These are phyloP conservation scores for Ophiostoma montium DNA, from an alignment of 2,329 filamentous ascomycete genomes.

Conservation along the genomic window DNA sequence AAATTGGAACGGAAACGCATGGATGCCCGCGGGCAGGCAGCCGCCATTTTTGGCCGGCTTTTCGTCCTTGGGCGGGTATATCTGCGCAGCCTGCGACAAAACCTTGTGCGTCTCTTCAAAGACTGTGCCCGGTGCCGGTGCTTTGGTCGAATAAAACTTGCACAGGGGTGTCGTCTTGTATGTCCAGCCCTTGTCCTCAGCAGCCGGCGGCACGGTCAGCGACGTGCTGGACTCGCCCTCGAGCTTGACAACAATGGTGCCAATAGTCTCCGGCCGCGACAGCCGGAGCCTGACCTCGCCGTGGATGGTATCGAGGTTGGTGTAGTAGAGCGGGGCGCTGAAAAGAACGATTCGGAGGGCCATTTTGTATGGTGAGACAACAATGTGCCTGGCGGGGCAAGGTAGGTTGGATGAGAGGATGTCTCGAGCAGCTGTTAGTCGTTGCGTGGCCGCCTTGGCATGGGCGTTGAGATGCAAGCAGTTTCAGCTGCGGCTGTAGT, in stretches of 20 bases:
- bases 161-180: constrained; percentile 3
- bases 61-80: constrained; percentile 49
- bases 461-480: not conserved
- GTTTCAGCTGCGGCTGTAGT: too few relatives aligned
- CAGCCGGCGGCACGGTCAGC: constrained; percentile 33
- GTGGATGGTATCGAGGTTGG: constrained; percentile 61
- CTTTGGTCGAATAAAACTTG: not conserved
- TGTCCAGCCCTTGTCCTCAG: constrained; percentile 19
- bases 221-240: constrained; percentile 66
- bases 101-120: constrained; percentile 54
- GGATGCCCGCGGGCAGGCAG: constrained; percentile 52
- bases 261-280: constrained; percentile 54
- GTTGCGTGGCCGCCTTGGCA: too few relatives aligned
- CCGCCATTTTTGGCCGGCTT: constrained; percentile 17
- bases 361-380: constrained; percentile 23
- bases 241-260: constrained; percentile 66
- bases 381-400: not conserved
- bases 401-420: not conserved
- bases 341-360: constrained; percentile 54
- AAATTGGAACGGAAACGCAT: constrained; percentile 67
- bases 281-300: constrained; percentile 45
- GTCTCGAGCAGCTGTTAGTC: too few relatives aligned
- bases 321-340: constrained; percentile 56
- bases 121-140: constrained; percentile 22
- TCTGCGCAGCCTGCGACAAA: constrained; percentile 56